Percentiles rank a stretch among this genome's conserved stretches.
Evolutionary conservation across 306 rosid species (phyloP).

Genomic region (Fragaria nilgerrensis): DNA sequence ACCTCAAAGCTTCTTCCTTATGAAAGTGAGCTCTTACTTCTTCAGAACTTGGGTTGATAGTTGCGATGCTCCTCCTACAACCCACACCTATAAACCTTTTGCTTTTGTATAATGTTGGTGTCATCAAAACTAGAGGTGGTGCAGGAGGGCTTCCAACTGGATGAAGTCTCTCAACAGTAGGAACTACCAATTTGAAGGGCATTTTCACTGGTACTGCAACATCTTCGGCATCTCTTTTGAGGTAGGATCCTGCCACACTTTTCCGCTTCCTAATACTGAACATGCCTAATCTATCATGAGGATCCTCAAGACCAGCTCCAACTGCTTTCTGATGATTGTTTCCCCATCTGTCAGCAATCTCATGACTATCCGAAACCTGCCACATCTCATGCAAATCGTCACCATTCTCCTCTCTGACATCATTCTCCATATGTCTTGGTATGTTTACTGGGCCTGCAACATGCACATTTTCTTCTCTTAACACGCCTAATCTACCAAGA

Average conservation of each 20-base stretch:
- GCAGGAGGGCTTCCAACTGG: constrained; percentile 60
- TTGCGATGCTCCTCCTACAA: constrained; percentile 50
- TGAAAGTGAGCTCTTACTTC: constrained; percentile 58
- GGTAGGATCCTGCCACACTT: not conserved
- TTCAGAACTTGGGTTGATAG: constrained; percentile 57
- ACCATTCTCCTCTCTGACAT: not conserved
- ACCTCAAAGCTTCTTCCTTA: constrained; percentile 64
- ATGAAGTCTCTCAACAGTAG: constrained; percentile 33
- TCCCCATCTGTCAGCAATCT: not conserved
- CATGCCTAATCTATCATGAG: not conserved
- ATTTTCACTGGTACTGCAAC: constrained; percentile 9
- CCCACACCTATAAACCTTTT: constrained; percentile 50
- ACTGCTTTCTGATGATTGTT: not conserved
- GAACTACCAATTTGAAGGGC: constrained; percentile 5
- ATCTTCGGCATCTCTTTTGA: not conserved
- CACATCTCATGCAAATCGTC: not conserved
- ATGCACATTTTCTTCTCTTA: not conserved
- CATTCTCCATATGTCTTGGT: not conserved
- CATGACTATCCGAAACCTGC: not conserved
- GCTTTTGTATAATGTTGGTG: constrained; percentile 48
- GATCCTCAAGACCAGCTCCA: not conserved
- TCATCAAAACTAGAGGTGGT: constrained; percentile 60
- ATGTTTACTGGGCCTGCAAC: not conserved
- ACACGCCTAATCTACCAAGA: not conserved
- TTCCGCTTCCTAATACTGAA: not conserved